Evolutionary conservation across 1,284 basidiomycete genomes (phyloP).

Genomic region (Neonothopanus nambi): DNA sequence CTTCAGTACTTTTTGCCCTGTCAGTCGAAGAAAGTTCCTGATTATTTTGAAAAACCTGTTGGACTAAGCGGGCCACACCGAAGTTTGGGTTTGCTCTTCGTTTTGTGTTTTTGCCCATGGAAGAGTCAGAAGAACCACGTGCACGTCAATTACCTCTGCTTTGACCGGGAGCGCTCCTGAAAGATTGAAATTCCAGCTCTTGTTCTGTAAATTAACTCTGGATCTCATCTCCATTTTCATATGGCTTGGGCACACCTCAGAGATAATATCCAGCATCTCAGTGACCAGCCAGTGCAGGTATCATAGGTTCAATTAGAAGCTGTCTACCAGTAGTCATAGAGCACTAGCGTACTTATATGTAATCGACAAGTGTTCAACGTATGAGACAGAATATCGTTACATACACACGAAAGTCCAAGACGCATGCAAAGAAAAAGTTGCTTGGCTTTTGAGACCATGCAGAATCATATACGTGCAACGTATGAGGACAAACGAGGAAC

Average conservation of each 20-base stretch:
- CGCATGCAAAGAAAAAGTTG: slow-evolving; percentile 2
- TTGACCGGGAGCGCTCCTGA: too few species aligned
- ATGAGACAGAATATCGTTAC: background rate
- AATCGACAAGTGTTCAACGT: background rate
- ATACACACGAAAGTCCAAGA: slow-evolving; percentile 1
- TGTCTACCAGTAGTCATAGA: background rate
- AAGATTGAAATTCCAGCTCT: too few species aligned
- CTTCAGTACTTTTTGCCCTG: slow-evolving; percentile 2
- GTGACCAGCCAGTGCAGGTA: too few species aligned
- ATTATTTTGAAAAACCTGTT: slow-evolving; percentile 38
- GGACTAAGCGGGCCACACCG: slow-evolving; percentile 50
- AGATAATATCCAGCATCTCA: too few species aligned
- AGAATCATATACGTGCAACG: slow-evolving; percentile 15
- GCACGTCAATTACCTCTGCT: too few species aligned
- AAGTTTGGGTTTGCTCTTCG: slow-evolving; percentile 41
- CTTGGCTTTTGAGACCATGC: too few species aligned
- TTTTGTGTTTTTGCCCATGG: too few species aligned
- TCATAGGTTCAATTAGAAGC: too few species aligned
- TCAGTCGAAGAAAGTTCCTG: background rate
- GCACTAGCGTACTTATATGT: background rate
- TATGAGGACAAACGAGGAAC: slow-evolving; percentile 12
- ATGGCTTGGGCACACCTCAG: too few species aligned
- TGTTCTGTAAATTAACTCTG: too few species aligned
- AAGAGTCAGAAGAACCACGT: too few species aligned
- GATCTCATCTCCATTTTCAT: too few species aligned